Evolutionary conservation across 2,329 filamentous ascomycete genomes (phyloP).

Genomic region (Fusarium multiceps): DNA sequence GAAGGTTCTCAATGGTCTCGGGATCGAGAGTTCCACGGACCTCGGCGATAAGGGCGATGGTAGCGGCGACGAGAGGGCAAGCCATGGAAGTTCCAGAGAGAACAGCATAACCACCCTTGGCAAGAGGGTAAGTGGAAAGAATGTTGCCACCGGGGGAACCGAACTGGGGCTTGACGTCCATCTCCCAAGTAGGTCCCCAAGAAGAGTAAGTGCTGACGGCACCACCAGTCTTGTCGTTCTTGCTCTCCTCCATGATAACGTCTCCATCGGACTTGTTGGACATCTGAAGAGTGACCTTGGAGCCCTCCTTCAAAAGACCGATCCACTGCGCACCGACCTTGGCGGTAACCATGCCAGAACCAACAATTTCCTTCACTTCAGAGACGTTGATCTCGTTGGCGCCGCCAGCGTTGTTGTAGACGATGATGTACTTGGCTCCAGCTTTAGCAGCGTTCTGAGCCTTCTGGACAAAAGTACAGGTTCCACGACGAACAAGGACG

Average conservation of each 20-base stretch:
- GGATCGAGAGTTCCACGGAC: slow-evolving; percentile 64
- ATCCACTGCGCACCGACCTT: slow-evolving; percentile 20
- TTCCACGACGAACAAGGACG: slow-evolving; percentile 69
- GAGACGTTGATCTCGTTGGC: slow-evolving; percentile 19
- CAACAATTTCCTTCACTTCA: slow-evolving; percentile 6
- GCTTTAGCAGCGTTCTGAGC: slow-evolving; percentile 62
- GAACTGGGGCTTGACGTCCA: slow-evolving; percentile 66
- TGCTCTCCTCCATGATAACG: slow-evolving; percentile 47
- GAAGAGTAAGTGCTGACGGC: slow-evolving; percentile 64
- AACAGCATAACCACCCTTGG: slow-evolving; percentile 62
- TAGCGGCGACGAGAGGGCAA: slow-evolving; percentile 65
- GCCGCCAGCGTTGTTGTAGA: slow-evolving; percentile 65
- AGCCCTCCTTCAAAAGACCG: slow-evolving; percentile 46
- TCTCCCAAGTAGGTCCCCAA: slow-evolving; percentile 71
- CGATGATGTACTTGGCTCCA: slow-evolving; percentile 69
- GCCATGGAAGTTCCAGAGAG: slow-evolving; percentile 71
- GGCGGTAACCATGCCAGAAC: slow-evolving; percentile 18
- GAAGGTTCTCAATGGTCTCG: slow-evolving; percentile 58
- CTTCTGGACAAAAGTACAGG: slow-evolving; percentile 68
- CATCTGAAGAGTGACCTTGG: slow-evolving; percentile 58
- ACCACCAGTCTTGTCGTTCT: slow-evolving; percentile 61
- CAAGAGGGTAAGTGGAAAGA: slow-evolving; percentile 65
- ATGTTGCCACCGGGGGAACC: slow-evolving; percentile 67
- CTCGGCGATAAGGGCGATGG: slow-evolving; percentile 64
- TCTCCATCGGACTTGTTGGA: slow-evolving; percentile 47